Conservation (phyloP, 2,329 filamentous ascomycete species). For the Fusarium transvaalense region DNA sequence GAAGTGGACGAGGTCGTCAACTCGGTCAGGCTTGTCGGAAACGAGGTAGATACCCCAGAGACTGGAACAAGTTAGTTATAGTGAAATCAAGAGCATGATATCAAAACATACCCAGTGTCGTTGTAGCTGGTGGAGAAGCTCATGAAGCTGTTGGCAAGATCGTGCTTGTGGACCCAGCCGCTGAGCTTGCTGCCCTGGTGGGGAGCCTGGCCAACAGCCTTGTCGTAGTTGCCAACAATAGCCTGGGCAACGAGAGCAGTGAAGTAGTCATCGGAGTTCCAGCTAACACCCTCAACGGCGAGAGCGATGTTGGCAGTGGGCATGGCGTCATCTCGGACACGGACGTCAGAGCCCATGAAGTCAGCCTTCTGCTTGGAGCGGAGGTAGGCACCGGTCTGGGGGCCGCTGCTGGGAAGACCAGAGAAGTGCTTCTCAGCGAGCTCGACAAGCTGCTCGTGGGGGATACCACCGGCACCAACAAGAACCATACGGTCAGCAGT, state of each 20-base stretch:
- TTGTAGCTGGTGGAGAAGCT: conserved; percentile 99
- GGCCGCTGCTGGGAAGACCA: conserved; percentile 79
- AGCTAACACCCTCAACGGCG: conserved; percentile 98
- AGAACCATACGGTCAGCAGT: conserved; percentile 99
- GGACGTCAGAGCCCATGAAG: conserved; percentile 96
- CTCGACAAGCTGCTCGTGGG: conserved; percentile 93
- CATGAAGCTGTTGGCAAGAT: conserved; percentile 99
- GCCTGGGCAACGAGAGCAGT: conserved; percentile 97
- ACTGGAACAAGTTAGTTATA: conserved; percentile 63
- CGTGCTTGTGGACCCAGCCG: conserved; percentile 91
- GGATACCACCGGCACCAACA: conserved; percentile 92
- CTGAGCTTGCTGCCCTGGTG: conserved; percentile 99
- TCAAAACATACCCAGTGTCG: conserved; percentile 85
- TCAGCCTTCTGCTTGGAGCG: conserved; percentile 89
- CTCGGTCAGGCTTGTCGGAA: conserved; percentile 84
- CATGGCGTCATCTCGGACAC: conserved; percentile 95
- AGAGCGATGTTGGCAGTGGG: conserved; percentile 97
- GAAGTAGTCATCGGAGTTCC: conserved; percentile 99
- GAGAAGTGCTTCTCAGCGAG: conserved; percentile 97
- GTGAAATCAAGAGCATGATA: too few species aligned
- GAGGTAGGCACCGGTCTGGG: conserved; percentile 79
- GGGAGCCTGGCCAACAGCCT: conserved; percentile 95
- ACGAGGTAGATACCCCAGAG: conserved; percentile 99
- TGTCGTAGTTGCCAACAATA: conserved; percentile 99
- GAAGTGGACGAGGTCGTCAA: conserved; percentile 98